Percentiles rank a stretch among this genome's conserved stretches.
Evolutionary conservation across 2,329 filamentous ascomycete species (phyloP).

Genomic region (Plectosphaerella sp.): DNA sequence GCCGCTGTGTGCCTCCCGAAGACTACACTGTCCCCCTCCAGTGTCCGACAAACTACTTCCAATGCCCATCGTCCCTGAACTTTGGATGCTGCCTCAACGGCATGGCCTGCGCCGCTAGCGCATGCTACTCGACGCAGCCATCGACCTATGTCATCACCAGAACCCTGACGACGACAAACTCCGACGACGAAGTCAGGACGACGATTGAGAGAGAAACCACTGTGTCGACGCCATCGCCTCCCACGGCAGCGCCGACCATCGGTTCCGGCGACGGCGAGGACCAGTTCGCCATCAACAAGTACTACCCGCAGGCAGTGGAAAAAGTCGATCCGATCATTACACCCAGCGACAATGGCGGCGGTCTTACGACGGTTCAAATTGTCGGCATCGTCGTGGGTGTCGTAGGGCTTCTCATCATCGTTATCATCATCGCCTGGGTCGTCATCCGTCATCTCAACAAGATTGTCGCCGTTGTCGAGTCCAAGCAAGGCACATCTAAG

Average conservation of each 20-base stretch:
- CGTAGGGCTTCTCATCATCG: constrained; percentile 40
- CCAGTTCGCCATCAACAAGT: constrained; percentile 31
- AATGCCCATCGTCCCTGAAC: constrained; percentile 45
- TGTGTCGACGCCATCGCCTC: constrained; percentile 29
- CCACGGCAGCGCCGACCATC: constrained; percentile 19
- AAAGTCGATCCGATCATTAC: constrained; percentile 28
- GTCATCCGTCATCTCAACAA: constrained; percentile 46
- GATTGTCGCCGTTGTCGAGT: constrained; percentile 32
- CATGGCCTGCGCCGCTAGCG: constrained; percentile 40
- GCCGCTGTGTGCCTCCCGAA: constrained; percentile 37
- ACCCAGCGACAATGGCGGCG: constrained; percentile 19
- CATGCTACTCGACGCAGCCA: constrained; percentile 44
- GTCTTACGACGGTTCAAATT: constrained; percentile 35
- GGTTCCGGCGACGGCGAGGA: constrained; percentile 15
- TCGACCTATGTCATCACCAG: constrained; percentile 39
- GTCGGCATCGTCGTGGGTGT: constrained; percentile 52
- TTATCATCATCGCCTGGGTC: constrained; percentile 41
- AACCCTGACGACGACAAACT: constrained; percentile 39
- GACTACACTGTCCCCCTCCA: constrained; percentile 32
- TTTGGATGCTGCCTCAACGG: constrained; percentile 49
- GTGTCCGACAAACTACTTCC: constrained; percentile 40
- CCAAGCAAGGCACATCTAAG: constrained; percentile 27
- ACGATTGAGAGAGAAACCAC: constrained; percentile 34
- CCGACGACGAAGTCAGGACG: constrained; percentile 30
- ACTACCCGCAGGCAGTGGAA: constrained; percentile 36